These are phyloP conservation scores for Hypericum perforatum DNA, from an alignment of 345 rosid species.

Conservation along the genomic window DNA sequence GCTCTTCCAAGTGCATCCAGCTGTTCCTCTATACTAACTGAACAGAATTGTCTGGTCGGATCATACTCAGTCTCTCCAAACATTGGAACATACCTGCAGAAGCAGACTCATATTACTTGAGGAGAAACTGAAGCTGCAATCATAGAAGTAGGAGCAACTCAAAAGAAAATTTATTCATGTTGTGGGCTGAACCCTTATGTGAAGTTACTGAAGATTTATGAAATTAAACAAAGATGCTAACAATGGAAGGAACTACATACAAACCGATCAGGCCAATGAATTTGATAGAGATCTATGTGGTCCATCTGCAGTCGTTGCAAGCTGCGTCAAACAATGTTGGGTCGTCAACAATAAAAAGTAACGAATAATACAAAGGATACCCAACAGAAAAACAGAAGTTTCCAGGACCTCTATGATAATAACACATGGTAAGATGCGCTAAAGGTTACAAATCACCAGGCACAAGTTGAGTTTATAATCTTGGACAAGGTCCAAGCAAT, in stretches of 20 bases:
- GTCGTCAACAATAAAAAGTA: background rate
- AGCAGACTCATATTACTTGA: slow-evolving; percentile 7
- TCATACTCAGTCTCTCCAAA: slow-evolving; percentile 53
- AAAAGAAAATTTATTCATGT: too few relatives aligned
- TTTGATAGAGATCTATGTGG: slow-evolving; percentile 55
- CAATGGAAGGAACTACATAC: slow-evolving; percentile 28
- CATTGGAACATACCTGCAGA: slow-evolving; percentile 45
- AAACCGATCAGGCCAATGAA: slow-evolving; percentile 75
- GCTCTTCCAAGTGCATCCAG: slow-evolving; percentile 47
- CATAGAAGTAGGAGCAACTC: background rate
- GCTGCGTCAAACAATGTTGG: slow-evolving; percentile 21
- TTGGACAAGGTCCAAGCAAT: too few relatives aligned
- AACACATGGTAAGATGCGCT: too few relatives aligned
- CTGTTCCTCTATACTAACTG: slow-evolving; percentile 46
- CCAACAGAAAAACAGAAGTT: too few relatives aligned
- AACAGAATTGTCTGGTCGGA: slow-evolving; percentile 29
- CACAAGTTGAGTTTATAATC: too few relatives aligned
- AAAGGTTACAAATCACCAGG: too few relatives aligned
- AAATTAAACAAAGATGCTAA: background rate
- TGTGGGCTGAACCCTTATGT: too few relatives aligned
- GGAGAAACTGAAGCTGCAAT: background rate
- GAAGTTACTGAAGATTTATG: background rate
- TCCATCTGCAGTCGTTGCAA: slow-evolving; percentile 35
- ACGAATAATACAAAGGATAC: background rate
- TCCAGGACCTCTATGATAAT: too few relatives aligned